Evolutionary conservation across 1,284 basidiomycete genomes (phyloP), one percentile per base, ranked within the genome.

Genomic region (Macrocybe sp.): DNA sequence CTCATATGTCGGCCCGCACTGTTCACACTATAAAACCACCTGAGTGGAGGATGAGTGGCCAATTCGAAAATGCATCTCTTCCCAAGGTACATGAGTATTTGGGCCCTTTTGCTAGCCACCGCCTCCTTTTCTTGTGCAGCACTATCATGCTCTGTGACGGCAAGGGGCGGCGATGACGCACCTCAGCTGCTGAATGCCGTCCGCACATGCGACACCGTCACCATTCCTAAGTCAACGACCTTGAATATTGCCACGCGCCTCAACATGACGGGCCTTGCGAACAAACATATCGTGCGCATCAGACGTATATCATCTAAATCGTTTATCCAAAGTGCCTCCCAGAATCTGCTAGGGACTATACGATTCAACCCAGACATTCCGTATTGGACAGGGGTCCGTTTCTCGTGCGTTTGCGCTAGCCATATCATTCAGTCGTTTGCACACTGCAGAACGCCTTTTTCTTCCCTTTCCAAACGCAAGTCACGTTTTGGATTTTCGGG

Each of bases 401-500:
- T 30, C 10, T 32, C 30, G 33, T 34, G 11, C 31, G 29, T 44
- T 16, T 14, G 14, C 14, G 28, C n/a, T 9, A 14, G 11, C 37
- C 37, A 3, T 39, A 40, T 10, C 8, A 22, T 32, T 33, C 2
- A 5, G 32, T 41, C 22, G 8, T 29, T 44, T 28, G 38, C 14
- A n/a, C 14, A 45, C n/a, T 16, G 28, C 43, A 76, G 72, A 78
- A 80, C 49, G 74, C 65, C 7, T 80, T 80, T 57, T 69, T 67
- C 45, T 74, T 81, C 47, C 62, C 72, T 7, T 80, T 78, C 65
- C 79, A 84, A 59, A 74, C 72, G 3, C 76, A 78, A 52, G 68
- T 76, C 8, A 78, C 81, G 1, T 81, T 79, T 57, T 84, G 81
- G 81, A 64, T 83, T 12, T 65, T 85, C 5, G 78, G 78, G 34